Conservation (phyloP, 1,284 basidiomycete species). For the Somion occarium region DNA sequence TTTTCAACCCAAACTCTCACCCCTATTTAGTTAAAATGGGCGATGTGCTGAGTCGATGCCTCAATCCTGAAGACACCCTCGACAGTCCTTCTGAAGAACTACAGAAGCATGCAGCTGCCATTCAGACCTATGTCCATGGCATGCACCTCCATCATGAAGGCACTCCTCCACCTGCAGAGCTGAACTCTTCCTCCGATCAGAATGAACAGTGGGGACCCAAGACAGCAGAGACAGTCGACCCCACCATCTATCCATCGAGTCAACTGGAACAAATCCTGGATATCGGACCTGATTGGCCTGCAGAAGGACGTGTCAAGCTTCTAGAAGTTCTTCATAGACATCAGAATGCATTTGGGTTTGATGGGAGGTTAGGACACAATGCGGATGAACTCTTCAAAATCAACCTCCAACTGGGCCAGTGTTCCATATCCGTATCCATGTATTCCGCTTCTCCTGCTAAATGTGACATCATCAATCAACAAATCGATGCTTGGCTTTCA, state of each 20-base stretch:
- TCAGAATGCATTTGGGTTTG: not conserved
- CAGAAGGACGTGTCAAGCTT: not conserved
- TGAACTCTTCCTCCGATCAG: slow-evolving; percentile 13
- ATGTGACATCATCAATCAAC: slow-evolving; percentile 22
- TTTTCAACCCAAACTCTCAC: not conserved
- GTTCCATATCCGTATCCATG: slow-evolving; percentile 18
- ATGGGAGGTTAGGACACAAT: slow-evolving; percentile 1
- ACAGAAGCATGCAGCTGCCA: slow-evolving; percentile 20
- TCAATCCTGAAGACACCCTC: not conserved
- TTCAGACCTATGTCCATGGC: slow-evolving; percentile 26
- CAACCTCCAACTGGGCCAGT: slow-evolving; percentile 11
- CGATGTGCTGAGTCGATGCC: not conserved
- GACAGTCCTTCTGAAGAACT: not conserved
- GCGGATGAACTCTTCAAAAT: not conserved
- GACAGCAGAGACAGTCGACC: not conserved
- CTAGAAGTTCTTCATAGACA: not conserved
- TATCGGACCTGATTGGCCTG: not conserved
- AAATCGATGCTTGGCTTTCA: slow-evolving; percentile 19
- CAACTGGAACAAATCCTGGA: not conserved
- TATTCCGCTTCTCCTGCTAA: slow-evolving; percentile 23
- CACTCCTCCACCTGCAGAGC: slow-evolving; percentile 17
- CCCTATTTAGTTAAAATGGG: not conserved
- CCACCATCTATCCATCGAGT: not conserved
- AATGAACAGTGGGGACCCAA: not conserved
- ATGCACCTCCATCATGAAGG: slow-evolving; percentile 13